Percentiles rank a stretch among this genome's conserved stretches.
These are phyloP conservation scores for Leptodermis oblonga DNA, from an alignment of 257 asterid species.

Conservation along the genomic window DNA sequence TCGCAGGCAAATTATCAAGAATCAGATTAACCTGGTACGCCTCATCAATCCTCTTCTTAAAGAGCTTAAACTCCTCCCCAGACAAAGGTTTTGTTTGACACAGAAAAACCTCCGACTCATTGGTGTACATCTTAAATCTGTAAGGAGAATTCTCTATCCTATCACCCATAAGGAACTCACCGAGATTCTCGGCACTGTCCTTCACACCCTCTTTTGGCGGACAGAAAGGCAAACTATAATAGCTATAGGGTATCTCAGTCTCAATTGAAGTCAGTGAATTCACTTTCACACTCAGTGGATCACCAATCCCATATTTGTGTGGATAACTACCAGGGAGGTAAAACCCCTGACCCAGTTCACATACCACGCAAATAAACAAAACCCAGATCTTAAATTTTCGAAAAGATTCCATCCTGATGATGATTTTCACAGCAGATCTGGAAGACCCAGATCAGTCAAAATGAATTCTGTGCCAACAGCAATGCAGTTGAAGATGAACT, in stretches of 20 bases:
- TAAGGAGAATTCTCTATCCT: conserved; percentile 88
- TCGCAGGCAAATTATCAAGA: conserved; percentile 82
- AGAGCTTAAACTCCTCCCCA: conserved; percentile 59
- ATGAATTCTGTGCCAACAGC: conserved; percentile 19
- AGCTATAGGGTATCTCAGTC: conserved; percentile 77
- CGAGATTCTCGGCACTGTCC: conserved; percentile 88
- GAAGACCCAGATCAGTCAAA: conserved; percentile 49
- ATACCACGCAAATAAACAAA: conserved; percentile 37
- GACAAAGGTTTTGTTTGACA: conserved; percentile 73
- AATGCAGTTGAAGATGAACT: conserved; percentile 13
- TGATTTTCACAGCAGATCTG: conserved; percentile 44
- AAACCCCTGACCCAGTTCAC: conserved; percentile 59
- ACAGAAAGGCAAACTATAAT: conserved; percentile 83
- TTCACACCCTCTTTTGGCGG: conserved; percentile 64
- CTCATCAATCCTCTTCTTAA: conserved; percentile 84
- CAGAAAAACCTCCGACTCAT: conserved; percentile 61
- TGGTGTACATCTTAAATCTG: conserved; percentile 70
- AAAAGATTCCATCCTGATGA: conserved; percentile 56
- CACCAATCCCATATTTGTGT: conserved; percentile 67
- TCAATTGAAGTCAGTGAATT: conserved; percentile 87
- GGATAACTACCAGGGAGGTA: conserved; percentile 94
- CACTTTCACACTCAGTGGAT: conserved; percentile 68
- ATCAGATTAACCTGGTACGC: conserved; percentile 82
- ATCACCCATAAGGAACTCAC: conserved; percentile 95
- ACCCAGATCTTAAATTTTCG: conserved; percentile 53